Conservation (phyloP, 73 alveolate species). For the Blepharisma japonicum region DNA sequence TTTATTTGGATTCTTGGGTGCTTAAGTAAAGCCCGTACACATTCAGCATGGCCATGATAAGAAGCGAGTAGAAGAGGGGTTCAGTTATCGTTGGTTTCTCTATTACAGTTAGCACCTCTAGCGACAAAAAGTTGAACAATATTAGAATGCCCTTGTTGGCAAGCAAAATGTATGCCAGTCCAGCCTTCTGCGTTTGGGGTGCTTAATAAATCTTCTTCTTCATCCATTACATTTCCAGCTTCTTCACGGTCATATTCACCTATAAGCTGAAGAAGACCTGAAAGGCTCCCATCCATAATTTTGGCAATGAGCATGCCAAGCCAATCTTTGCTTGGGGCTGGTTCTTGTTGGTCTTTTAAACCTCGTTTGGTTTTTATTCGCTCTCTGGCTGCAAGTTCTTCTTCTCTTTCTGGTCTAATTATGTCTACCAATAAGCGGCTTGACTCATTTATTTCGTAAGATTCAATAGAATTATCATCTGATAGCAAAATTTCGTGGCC, state of each 20-base stretch:
- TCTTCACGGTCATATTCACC: slow-evolving; percentile 25
- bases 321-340: slow-evolving; percentile 19
- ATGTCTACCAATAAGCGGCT: background rate
- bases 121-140: slow-evolving; percentile 28
- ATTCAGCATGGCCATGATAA: background rate
- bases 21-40: slow-evolving; percentile 1
- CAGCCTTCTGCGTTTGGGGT: background rate
- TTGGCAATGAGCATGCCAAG: background rate
- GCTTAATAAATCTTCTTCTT: slow-evolving; percentile 11
- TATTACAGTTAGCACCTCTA: background rate
- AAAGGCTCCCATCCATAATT: background rate
- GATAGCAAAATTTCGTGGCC: slow-evolving; percentile 14
- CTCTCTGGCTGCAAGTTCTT: background rate
- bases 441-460: background rate
- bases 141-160: background rate
- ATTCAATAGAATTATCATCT: background rate
- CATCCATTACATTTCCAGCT: slow-evolving; percentile 2
- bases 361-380: background rate
- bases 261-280: slow-evolving; percentile 11
- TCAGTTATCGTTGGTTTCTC: background rate
- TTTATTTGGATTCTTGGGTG: slow-evolving; percentile 27
- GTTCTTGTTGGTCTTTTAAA: background rate
- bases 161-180: slow-evolving; percentile 10
- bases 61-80: slow-evolving; percentile 5
- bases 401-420: background rate